These are phyloP conservation scores for Hymenoscyphus repandus DNA, from an alignment of 2,329 filamentous ascomycete genomes.

Conservation along the genomic window DNA sequence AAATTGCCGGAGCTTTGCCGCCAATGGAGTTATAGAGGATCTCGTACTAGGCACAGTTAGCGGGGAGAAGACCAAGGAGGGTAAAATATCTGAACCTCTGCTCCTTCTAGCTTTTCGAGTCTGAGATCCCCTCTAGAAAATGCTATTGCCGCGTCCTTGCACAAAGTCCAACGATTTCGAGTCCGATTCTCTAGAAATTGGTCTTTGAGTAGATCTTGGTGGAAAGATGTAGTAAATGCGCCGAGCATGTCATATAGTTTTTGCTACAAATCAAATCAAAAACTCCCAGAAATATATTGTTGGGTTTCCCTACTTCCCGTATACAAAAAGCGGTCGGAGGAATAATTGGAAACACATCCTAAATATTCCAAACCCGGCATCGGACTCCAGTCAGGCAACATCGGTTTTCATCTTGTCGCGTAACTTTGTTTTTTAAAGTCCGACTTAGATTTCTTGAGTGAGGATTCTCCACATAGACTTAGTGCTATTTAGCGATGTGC, in stretches of 20 bases:
- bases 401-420: slow-evolving; percentile 4
- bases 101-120: slow-evolving; percentile 6
- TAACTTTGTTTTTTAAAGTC: slow-evolving; percentile 1
- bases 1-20: slow-evolving; percentile 4
- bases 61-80: not conserved
- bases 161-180: slow-evolving; percentile 10
- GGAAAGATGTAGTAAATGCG: slow-evolving; percentile 6
- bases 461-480: slow-evolving; percentile 7
- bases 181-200: not conserved
- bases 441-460: slow-evolving; percentile 2
- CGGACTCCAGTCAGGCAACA: slow-evolving; percentile 8
- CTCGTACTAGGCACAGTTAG: slow-evolving; percentile 10
- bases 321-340: slow-evolving; percentile 9
- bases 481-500: not conserved
- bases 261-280: slow-evolving; percentile 6
- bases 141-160: not conserved
- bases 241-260: slow-evolving; percentile 9
- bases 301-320: slow-evolving; percentile 5
- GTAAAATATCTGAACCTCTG: not conserved
- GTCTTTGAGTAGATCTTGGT: slow-evolving; percentile 7
- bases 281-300: not conserved
- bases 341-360: slow-evolving; percentile 7
- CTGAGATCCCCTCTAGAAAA: slow-evolving; percentile 9
- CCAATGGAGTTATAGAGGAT: slow-evolving; percentile 9
- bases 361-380: slow-evolving; percentile 7